A percentile compares a stretch with the other conserved stretches of the same genome.
phyloP scores from a whole-genome alignment of 345 rosid species.

The Mallotus nudiflorus region DNA sequence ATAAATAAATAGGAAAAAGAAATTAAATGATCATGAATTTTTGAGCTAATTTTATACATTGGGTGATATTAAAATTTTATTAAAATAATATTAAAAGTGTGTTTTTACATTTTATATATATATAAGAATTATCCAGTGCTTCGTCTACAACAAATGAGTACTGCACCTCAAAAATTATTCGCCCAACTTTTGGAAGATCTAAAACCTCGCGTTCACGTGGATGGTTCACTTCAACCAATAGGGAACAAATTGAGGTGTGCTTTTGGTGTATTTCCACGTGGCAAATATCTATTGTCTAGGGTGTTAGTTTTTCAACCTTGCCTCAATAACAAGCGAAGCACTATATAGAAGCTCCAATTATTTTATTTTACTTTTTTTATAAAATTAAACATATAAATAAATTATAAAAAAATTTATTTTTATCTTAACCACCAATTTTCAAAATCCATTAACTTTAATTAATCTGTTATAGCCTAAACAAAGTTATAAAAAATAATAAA shows the following conservation, averaged over 20 bases:
- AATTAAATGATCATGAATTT: no score
- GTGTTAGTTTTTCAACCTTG: background rate
- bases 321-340: background rate
- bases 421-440: no score
- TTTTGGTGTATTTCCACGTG: background rate
- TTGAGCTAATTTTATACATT: no score
- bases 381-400: no score
- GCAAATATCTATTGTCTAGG: background rate
- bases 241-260: no score
- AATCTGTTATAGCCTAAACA: no score
- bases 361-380: background rate
- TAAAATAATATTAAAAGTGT: no score
- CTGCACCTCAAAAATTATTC: background rate
- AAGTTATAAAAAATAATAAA: no score
- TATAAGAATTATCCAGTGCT: background rate
- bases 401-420: no score
- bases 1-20: no score
- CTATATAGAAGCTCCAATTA: background rate
- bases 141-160: background rate
- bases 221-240: background rate
- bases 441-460: no score
- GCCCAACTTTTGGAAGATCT: background rate
- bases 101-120: background rate
- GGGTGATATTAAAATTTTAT: no score
- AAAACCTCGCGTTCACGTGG: conserved; percentile 7